Conservation (phyloP, 345 rosid genomes). For the Turritis glabra region DNA sequence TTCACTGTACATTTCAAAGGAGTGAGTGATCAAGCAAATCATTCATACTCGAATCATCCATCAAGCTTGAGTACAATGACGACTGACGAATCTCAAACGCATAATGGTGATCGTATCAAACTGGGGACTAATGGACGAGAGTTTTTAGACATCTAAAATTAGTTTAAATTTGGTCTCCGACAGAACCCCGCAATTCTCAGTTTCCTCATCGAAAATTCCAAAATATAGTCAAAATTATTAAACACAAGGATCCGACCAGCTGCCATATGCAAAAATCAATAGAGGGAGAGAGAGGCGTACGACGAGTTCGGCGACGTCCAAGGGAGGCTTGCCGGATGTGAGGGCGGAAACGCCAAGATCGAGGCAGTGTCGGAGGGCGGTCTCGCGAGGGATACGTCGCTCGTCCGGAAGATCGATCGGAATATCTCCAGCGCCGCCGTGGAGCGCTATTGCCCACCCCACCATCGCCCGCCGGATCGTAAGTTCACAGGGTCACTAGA, state of each 20-base stretch:
- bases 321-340: conserved; percentile 59
- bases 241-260: neutral
- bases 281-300: conserved; percentile 41
- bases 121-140: neutral
- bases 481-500: too few species aligned
- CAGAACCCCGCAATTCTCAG: too few species aligned
- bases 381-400: conserved; percentile 75
- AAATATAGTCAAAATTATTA: neutral
- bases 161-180: neutral
- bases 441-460: conserved; percentile 96
- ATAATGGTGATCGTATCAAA: neutral
- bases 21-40: too few species aligned
- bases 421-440: conserved; percentile 91
- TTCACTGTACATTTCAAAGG: too few species aligned
- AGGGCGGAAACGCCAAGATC: conserved; percentile 77
- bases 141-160: neutral
- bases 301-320: conserved; percentile 93
- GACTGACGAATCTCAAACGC: neutral
- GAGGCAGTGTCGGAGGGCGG: conserved; percentile 82
- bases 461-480: conserved; percentile 32
- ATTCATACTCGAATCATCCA: too few species aligned
- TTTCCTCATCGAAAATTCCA: neutral
- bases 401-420: conserved; percentile 52
- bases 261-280: neutral
- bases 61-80: neutral